Percentiles rank a stretch among this genome's conserved stretches.
phyloP scores from a whole-genome alignment of 495 filamentous ascomycete genomes.

The Podospora australis region DNA sequence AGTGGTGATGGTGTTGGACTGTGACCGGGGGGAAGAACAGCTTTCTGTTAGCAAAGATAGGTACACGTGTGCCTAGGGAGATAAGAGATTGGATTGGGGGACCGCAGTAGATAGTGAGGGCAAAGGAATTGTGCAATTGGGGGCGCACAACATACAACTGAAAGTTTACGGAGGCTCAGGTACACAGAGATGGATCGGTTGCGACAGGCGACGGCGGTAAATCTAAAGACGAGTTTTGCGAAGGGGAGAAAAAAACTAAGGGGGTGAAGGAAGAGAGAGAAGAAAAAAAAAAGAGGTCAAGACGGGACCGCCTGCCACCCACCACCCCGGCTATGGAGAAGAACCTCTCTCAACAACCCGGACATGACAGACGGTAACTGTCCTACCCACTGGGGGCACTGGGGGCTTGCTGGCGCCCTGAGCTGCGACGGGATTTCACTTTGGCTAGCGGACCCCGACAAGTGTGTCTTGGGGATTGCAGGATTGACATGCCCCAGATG shows the following conservation, averaged over 20 bases:
- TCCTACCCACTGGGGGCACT: not conserved
- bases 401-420: not conserved
- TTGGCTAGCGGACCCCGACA: too few relatives aligned
- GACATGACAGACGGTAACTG: conserved; percentile 8
- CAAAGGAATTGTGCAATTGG: not conserved
- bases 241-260: conserved; percentile 9
- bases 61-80: not conserved
- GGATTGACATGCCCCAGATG: conserved; percentile 10
- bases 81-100: not conserved
- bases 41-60: conserved; percentile 14
- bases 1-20: conserved; percentile 8
- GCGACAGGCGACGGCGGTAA: too few relatives aligned
- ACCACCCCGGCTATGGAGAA: conserved; percentile 9
- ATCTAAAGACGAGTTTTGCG: not conserved
- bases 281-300: conserved; percentile 11
- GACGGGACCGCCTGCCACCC: conserved; percentile 5
- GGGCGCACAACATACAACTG: not conserved
- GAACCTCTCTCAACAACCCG: conserved; percentile 4
- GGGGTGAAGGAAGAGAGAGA: conserved; percentile 10
- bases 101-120: too few relatives aligned
- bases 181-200: not conserved
- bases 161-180: not conserved
- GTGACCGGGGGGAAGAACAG: conserved; percentile 5
- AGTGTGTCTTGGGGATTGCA: too few relatives aligned
- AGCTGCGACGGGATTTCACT: too few relatives aligned